Base-by-base conservation (phyloP, 176 grass and related monocot species). In the Tillandsia leiboldiana region DNA sequence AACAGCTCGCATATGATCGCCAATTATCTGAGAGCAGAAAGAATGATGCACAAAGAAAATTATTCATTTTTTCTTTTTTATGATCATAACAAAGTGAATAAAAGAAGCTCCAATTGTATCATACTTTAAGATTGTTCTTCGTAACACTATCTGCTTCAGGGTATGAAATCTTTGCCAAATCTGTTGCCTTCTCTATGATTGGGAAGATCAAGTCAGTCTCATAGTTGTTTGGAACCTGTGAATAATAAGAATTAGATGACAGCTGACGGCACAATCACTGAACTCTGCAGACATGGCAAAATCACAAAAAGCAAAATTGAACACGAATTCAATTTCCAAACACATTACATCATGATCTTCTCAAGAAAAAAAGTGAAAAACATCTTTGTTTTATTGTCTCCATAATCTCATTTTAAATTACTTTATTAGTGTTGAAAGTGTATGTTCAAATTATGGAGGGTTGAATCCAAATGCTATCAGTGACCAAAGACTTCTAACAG, bases 191-290 rank as follows among this genome's bases (percentile, higher is more conserved):
- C 63, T 92, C 81, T 66, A 90, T 90, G 76, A 97, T 97, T 26
- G 93, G 89, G 57, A 92, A 92, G 74, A 97, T 97, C 59, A 97
- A 82, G 51, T 97, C 86, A 27, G 89, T 97, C 84, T 97, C 93
- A 10, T 97, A 97, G 74, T 97, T 92, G 78, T 97, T 97, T 83
- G 93, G 89, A 74, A 92, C 93, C 89, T 97, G 33, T 3, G 5
- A 42, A 83, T 54, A 42, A 79, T 33, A 64, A 17, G 27, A 65
- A 58, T 81, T 75, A 78, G 48, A 75, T 22, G 56, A 51, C 22
- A 84, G 29, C 26, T 68, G 10, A 51, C 11, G 4, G 1, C 56
- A 8, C 8, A 20, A 18, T 9, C 18, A 20, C 22, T 13, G 15
- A 56, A 56, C 15, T 56, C 15, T 56, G 18, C 56, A 2, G 56